Evolutionary conservation across 352 stramenopile species (phyloP).

Genomic region (Phytophthora pini): DNA sequence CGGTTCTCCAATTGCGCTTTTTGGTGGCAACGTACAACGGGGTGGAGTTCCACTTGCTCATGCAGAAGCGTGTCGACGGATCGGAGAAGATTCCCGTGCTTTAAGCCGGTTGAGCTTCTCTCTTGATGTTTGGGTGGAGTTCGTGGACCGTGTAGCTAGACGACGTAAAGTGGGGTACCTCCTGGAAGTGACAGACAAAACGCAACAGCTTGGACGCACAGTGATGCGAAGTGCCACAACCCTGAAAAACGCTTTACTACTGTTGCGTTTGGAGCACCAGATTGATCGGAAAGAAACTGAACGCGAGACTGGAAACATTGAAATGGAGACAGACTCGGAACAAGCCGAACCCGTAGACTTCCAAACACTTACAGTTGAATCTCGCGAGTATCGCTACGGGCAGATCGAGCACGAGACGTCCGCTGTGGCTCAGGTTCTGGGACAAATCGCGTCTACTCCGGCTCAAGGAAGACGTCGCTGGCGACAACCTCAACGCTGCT

Average conservation of each 20-base stretch:
- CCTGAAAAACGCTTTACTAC: constrained; percentile 64
- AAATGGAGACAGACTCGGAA: constrained; percentile 24
- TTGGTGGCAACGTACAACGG: constrained; percentile 8
- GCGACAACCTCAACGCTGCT: constrained; percentile 28
- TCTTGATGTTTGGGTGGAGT: constrained; percentile 76
- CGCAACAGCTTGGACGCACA: constrained; percentile 25
- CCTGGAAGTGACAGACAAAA: constrained; percentile 52
- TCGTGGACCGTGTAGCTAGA: constrained; percentile 59
- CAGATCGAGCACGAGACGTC: constrained; percentile 67
- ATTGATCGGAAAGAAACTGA: constrained; percentile 33
- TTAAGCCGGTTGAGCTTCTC: constrained; percentile 57
- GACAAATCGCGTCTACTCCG: constrained; percentile 38
- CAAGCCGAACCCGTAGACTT: constrained; percentile 35
- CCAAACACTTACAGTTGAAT: constrained; percentile 59
- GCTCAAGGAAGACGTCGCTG: constrained; percentile 18
- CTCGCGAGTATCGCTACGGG: constrained; percentile 71
- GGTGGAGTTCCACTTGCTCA: constrained; percentile 28
- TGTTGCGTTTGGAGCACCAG: constrained; percentile 44
- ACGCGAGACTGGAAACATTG: constrained; percentile 22
- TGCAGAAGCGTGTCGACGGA: constrained; percentile 28
- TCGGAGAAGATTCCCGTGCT: constrained; percentile 29
- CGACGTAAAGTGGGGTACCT: constrained; percentile 78
- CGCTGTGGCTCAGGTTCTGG: constrained; percentile 48
- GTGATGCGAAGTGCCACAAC: constrained; percentile 69
- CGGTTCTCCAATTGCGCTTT: constrained; percentile 33